Percentiles rank a stretch among this genome's conserved stretches.
phyloP scores from a whole-genome alignment of 1,284 basidiomycete species.

The Pyrrhoderma lamaoense region DNA sequence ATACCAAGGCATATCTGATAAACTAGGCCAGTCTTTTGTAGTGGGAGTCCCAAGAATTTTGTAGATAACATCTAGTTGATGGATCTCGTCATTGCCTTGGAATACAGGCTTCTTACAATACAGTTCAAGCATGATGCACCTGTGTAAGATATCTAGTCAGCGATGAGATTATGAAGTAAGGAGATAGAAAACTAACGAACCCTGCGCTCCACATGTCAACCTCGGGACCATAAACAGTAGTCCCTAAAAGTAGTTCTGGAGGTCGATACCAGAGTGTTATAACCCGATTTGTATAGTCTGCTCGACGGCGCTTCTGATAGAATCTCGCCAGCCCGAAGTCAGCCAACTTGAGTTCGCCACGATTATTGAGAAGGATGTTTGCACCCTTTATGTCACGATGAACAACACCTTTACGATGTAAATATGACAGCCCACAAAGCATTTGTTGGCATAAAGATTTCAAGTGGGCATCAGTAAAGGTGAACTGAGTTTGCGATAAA shows the following conservation, averaged over 20 bases:
- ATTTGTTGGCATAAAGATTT: constrained; percentile 96
- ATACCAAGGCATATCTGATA: constrained; percentile 90
- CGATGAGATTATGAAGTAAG: neutral
- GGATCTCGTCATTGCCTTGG: constrained; percentile 94
- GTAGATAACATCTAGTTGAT: constrained; percentile 92
- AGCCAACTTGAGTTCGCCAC: constrained; percentile 90
- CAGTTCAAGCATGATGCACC: constrained; percentile 97
- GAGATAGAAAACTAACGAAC: constrained; percentile 36
- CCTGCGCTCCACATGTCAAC: constrained; percentile 99
- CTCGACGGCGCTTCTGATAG: constrained; percentile 83
- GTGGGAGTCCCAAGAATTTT: constrained; percentile 86
- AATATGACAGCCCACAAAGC: constrained; percentile 86
- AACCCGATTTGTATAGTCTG: constrained; percentile 97
- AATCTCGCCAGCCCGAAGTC: constrained; percentile 98
- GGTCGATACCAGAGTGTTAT: constrained; percentile 99
- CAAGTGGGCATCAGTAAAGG: constrained; percentile 79
- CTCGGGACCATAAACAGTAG: constrained; percentile 94
- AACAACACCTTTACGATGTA: constrained; percentile 92
- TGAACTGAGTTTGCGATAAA: constrained; percentile 83
- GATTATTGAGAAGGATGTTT: constrained; percentile 93
- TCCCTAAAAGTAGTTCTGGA: constrained; percentile 92
- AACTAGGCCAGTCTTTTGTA: constrained; percentile 74
- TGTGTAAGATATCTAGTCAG: constrained; percentile 29
- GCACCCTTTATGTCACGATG: constrained; percentile 99
- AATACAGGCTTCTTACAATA: constrained; percentile 94